phyloP scores from a whole-genome alignment of 2,329 filamentous ascomycete species.

The Fusarium luffae region DNA sequence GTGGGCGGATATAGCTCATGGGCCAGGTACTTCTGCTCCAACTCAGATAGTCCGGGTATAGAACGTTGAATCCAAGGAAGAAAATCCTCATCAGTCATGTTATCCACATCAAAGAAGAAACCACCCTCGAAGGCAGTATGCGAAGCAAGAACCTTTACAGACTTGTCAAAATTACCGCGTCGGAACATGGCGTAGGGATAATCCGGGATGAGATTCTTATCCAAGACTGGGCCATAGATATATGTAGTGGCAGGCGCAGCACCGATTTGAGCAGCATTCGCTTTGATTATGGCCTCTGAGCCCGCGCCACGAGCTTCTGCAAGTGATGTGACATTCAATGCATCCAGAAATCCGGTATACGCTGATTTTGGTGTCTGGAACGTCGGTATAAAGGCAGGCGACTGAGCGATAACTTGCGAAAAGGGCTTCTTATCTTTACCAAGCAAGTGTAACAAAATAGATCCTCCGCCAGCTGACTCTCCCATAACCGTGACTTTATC shows the following conservation, averaged over 20 bases:
- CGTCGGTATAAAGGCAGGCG: not conserved
- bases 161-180: not conserved
- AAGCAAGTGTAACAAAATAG: slow-evolving; percentile 49
- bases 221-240: not conserved
- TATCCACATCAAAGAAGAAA: slow-evolving; percentile 1
- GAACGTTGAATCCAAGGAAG: not conserved
- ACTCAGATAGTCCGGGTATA: not conserved
- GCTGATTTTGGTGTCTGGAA: not conserved
- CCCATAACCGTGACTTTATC: slow-evolving; percentile 37
- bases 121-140: not conserved
- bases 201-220: not conserved
- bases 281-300: not conserved
- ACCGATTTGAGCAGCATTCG: not conserved
- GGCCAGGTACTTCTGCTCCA: not conserved
- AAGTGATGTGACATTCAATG: not conserved
- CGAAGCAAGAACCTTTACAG: not conserved
- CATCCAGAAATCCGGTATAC: not conserved
- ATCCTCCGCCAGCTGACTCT: not conserved
- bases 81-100: not conserved
- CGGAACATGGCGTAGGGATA: not conserved
- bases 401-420: slow-evolving; percentile 2
- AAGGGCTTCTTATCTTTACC: not conserved
- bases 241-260: not conserved
- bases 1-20: not conserved
- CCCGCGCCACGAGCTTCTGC: not conserved